These are phyloP conservation scores for Coemansia javaensis DNA, from an alignment of 192 early-diverging fungal genomes.

Conservation along the genomic window DNA sequence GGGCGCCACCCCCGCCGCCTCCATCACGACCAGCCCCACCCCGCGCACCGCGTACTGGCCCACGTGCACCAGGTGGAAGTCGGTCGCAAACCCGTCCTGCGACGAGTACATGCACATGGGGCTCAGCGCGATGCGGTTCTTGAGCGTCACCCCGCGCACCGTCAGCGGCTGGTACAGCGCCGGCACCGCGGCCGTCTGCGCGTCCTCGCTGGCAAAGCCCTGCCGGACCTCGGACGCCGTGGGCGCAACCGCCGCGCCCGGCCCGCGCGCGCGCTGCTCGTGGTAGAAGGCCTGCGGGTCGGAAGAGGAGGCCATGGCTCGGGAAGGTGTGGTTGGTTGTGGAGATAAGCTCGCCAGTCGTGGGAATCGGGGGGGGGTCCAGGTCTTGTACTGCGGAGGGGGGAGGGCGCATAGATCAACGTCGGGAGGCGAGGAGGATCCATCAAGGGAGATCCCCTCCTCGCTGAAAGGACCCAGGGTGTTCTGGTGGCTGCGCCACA, in stretches of 20 bases:
- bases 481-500: no score
- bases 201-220: constrained; percentile 13
- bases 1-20: constrained; percentile 68
- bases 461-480: no score
- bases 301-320: constrained; percentile 2
- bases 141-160: constrained; percentile 61
- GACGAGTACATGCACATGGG: constrained; percentile 84
- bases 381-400: no score
- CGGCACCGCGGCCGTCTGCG: constrained; percentile 17
- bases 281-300: constrained; percentile 15
- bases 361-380: no score
- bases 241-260: constrained; percentile 34
- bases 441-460: no score
- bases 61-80: constrained; percentile 61
- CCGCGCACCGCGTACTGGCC: constrained; percentile 72
- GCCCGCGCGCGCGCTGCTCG: constrained; percentile 18
- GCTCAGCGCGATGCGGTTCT: constrained; percentile 71
- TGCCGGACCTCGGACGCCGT: constrained; percentile 29
- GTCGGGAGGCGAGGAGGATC: no score
- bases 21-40: constrained; percentile 73
- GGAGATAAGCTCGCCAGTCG: no score
- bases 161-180: constrained; percentile 66
- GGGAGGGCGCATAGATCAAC: no score
- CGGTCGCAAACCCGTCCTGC: constrained; percentile 60
- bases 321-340: neutral